Conservation (phyloP, 345 rosid genomes). For the Microthlaspi erraticum region DNA sequence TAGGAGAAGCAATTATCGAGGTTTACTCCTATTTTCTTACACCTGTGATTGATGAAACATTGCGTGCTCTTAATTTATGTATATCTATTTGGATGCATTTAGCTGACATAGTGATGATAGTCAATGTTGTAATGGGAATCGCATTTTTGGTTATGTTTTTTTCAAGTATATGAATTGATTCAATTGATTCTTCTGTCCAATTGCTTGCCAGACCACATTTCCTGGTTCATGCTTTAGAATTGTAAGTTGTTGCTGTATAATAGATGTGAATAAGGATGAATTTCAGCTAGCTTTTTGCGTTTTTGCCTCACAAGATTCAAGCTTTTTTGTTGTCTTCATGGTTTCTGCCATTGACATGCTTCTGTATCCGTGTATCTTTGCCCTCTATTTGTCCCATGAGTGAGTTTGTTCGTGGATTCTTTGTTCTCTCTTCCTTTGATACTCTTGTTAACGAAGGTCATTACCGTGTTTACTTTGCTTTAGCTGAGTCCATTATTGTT, state of each 20-base stretch:
- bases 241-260: not conserved
- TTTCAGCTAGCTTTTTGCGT: conserved; percentile 1
- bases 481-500: not conserved
- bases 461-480: not conserved
- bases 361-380: conserved; percentile 10
- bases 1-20: conserved; percentile 47
- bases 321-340: not conserved
- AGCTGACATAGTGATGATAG: not conserved
- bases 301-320: conserved; percentile 12
- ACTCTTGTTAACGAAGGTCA: not conserved
- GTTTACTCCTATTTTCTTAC: not conserved
- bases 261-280: conserved; percentile 5
- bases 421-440: not conserved
- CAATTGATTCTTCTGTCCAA: not conserved
- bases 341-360: not conserved
- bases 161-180: not conserved
- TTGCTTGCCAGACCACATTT: conserved; percentile 1
- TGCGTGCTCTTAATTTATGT: no score
- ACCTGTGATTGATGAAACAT: not conserved
- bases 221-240: not conserved
- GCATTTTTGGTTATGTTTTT: conserved; percentile 9
- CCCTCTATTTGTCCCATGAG: conserved; percentile 2
- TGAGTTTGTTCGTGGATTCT: conserved; percentile 7
- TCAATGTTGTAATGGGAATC: not conserved
- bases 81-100: no score